Conservation (phyloP, 2,329 filamentous ascomycete species). For the Aspergillus arachidicola region DNA sequence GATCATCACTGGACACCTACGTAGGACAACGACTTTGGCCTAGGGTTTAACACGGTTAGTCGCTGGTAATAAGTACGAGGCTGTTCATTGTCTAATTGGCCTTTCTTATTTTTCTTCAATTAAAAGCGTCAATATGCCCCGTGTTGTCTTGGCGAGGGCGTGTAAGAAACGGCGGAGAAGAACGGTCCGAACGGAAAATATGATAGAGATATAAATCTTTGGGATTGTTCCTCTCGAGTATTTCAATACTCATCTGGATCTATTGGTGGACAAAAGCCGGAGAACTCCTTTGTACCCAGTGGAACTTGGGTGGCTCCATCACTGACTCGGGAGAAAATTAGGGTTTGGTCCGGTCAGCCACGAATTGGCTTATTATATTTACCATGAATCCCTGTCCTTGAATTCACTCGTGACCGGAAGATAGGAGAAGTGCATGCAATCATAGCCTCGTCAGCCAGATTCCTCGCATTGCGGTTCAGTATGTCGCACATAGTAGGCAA, state of each 20-base stretch:
- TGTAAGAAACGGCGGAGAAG: not conserved
- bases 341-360: not conserved
- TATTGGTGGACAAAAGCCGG: not conserved
- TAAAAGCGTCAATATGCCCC: not conserved
- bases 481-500: not conserved
- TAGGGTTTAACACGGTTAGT: not conserved
- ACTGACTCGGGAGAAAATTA: not conserved
- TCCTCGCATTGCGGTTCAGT: not conserved
- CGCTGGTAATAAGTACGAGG: not conserved
- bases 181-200: not conserved
- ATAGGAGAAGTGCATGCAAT: not conserved
- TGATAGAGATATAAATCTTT: not conserved
- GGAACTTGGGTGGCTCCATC: not conserved
- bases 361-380: not conserved
- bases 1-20: not conserved
- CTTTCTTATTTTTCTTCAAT: not conserved
- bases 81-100: not conserved
- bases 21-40: not conserved
- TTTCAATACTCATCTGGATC: not conserved
- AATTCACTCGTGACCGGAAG: not conserved
- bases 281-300: not conserved
- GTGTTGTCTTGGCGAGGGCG: not conserved
- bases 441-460: not conserved
- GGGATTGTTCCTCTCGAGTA: not conserved
- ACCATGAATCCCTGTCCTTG: not conserved